Evolutionary conservation across 345 rosid species (phyloP).

Genomic region (Camelina laxa): DNA sequence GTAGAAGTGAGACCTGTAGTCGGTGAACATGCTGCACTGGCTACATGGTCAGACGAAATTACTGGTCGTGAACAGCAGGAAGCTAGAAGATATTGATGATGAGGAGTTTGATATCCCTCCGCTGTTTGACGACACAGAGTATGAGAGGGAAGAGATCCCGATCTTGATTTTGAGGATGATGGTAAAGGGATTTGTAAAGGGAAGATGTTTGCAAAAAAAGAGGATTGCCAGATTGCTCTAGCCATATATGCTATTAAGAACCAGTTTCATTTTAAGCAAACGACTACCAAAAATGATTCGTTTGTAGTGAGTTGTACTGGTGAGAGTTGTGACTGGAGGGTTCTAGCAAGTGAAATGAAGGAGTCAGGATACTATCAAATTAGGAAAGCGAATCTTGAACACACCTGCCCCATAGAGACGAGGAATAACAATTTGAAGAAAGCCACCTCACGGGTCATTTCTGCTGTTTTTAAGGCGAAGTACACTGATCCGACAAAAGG

Average conservation of each 20-base stretch:
- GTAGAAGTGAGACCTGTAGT: too few species aligned
- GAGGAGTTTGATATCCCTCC: not conserved
- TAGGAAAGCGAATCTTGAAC: not conserved
- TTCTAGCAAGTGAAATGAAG: not conserved
- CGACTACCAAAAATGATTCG: accelerated
- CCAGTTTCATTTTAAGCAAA: not conserved
- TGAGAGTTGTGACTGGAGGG: not conserved
- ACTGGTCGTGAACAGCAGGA: not conserved
- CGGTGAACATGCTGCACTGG: too few species aligned
- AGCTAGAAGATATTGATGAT: not conserved
- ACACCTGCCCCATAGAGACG: not conserved
- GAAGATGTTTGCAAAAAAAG: not conserved
- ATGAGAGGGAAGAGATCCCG: not conserved
- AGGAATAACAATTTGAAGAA: not conserved
- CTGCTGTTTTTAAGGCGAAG: not conserved
- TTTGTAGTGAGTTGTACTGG: not conserved
- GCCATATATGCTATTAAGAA: not conserved
- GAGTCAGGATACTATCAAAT: not conserved
- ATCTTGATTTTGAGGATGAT: not conserved
- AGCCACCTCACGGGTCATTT: not conserved
- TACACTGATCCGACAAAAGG: not conserved
- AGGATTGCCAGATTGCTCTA: not conserved
- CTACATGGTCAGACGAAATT: too few species aligned
- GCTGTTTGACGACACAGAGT: not conserved
- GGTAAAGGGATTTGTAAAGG: not conserved